Conservation (phyloP, 2,329 filamentous ascomycete species). For the Botryotinia convoluta region DNA sequence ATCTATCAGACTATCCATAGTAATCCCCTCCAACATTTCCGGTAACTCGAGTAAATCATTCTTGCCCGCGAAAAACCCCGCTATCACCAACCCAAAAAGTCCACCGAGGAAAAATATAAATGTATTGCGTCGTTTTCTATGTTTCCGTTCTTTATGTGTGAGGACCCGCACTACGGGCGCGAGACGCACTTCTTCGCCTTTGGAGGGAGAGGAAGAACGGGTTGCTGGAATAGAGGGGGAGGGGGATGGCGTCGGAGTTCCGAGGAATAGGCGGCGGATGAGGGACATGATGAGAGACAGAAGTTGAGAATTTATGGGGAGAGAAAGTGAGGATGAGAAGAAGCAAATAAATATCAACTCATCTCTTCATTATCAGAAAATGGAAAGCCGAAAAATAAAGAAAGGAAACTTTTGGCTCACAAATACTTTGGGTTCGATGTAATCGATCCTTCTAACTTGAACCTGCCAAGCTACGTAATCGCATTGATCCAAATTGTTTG, state of each 20-base stretch:
- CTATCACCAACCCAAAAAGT: constrained; percentile 83
- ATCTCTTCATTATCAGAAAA: background rate
- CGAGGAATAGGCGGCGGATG: constrained; percentile 3
- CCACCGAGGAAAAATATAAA: constrained; percentile 87
- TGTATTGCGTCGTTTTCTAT: constrained; percentile 61
- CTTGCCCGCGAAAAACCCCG: constrained; percentile 83
- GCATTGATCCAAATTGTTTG: background rate
- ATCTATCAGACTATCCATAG: constrained; percentile 82
- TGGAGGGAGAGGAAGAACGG: constrained; percentile 25
- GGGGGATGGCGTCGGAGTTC: constrained; percentile 24
- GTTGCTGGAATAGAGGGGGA: constrained; percentile 24
- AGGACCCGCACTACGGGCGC: constrained; percentile 49
- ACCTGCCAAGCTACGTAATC: constrained; percentile 11
- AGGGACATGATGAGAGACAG: constrained; percentile 6
- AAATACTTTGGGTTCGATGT: background rate
- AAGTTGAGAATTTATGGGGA: background rate
- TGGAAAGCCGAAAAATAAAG: background rate
- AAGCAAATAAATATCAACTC: background rate
- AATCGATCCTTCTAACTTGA: background rate
- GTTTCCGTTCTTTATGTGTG: constrained; percentile 29
- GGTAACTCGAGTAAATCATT: constrained; percentile 86
- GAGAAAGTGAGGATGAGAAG: background rate
- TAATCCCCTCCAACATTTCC: constrained; percentile 62
- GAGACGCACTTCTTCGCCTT: constrained; percentile 47
- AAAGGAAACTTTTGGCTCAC: background rate